Evolutionary conservation across 768 basidiomycete species (phyloP).

Genomic region (Boletus reticuloceps): DNA sequence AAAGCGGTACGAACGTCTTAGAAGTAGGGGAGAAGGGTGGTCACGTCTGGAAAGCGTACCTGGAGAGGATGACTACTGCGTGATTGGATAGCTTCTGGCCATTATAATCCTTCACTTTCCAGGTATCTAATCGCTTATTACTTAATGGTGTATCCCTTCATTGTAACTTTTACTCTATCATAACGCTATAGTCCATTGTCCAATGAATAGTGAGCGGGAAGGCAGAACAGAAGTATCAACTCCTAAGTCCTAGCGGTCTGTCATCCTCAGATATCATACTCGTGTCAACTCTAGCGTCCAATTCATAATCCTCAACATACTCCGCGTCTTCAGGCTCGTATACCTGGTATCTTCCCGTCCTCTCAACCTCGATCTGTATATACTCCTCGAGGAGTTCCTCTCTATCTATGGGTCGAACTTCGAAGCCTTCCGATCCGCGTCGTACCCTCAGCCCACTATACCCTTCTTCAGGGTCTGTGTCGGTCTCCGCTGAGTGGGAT

Average conservation of each 20-base stretch:
- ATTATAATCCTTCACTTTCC: conserved; percentile 7
- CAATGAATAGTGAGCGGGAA: background rate
- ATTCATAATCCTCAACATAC: conserved; percentile 41
- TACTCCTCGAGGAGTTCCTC: conserved; percentile 64
- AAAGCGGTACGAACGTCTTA: conserved; percentile 56
- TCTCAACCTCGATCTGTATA: conserved; percentile 50
- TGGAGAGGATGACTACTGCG: conserved; percentile 41
- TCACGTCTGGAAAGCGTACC: conserved; percentile 67
- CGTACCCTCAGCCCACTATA: conserved; percentile 44
- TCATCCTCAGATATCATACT: conserved; percentile 19
- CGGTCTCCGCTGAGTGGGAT: conserved; percentile 17
- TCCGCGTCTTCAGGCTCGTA: conserved; percentile 61
- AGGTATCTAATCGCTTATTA: conserved; percentile 30
- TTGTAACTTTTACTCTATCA: conserved; percentile 27
- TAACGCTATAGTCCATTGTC: conserved; percentile 9
- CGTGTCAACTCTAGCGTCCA: conserved; percentile 1
- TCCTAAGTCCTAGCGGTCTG: conserved; percentile 14
- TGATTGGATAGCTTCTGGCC: conserved; percentile 15
- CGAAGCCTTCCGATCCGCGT: conserved; percentile 81
- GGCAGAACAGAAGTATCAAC: conserved; percentile 3
- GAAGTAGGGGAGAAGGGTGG: conserved; percentile 76
- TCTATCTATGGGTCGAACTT: conserved; percentile 58
- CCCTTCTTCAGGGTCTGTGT: conserved; percentile 32
- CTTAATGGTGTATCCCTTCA: conserved; percentile 31
- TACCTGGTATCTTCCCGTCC: conserved; percentile 59